Conservation (phyloP, 1,284 basidiomycete genomes). For the Cryptococcus sp. region DNA sequence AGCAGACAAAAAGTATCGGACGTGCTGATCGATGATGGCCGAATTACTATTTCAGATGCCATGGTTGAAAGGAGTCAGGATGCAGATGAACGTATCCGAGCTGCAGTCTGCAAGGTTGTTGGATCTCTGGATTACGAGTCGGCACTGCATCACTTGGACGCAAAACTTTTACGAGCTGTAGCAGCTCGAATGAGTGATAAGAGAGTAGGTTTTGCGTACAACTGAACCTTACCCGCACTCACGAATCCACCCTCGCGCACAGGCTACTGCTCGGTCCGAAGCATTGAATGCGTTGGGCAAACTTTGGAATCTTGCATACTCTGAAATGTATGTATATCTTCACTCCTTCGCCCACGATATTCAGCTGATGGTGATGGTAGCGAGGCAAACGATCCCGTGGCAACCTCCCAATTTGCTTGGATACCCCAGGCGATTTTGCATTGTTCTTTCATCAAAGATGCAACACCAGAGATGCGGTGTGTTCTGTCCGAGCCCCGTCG, state of each 20-base stretch:
- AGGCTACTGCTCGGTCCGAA: constrained; percentile 77
- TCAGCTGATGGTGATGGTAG: constrained; percentile 53
- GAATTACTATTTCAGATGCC: constrained; percentile 57
- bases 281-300: constrained; percentile 76
- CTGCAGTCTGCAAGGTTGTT: constrained; percentile 78
- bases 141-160: constrained; percentile 76
- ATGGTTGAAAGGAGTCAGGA: constrained; percentile 73
- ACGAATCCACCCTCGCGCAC: background rate
- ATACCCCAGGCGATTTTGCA: constrained; percentile 77
- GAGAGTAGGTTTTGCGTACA: constrained; percentile 61
- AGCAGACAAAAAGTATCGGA: background rate
- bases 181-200: constrained; percentile 79
- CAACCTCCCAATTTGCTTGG: constrained; percentile 85
- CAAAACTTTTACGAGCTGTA: constrained; percentile 64
- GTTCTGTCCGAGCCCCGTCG: constrained; percentile 23
- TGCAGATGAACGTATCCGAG: constrained; percentile 87
- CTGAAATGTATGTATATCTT: constrained; percentile 75
- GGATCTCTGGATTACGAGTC: constrained; percentile 88
- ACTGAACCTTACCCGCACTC: background rate
- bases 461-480: constrained; percentile 63
- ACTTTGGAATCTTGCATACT: constrained; percentile 78
- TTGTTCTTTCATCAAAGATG: constrained; percentile 52
- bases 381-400: constrained; percentile 73
- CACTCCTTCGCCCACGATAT: background rate
- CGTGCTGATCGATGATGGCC: background rate